phyloP scores from a whole-genome alignment of 768 basidiomycete species.

The Phylloporus rhodoxanthus region DNA sequence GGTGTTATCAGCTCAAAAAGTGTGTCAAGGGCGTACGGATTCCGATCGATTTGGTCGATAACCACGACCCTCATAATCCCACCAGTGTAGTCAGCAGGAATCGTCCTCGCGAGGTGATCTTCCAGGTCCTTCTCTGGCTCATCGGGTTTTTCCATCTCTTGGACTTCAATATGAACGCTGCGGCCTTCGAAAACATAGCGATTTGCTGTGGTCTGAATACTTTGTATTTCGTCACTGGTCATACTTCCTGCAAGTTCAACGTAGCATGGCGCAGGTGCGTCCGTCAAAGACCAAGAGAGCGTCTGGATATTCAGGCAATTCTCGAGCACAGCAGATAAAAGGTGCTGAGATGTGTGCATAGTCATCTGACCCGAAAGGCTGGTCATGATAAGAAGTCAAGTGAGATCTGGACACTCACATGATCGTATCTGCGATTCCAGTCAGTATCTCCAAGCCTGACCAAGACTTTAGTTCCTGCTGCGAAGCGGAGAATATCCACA shows the following conservation, averaged over 20 bases:
- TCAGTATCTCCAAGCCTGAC: conserved; percentile 55
- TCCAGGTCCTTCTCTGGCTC: conserved; percentile 29
- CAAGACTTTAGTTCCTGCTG: conserved; percentile 45
- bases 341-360: conserved; percentile 81
- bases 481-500: conserved; percentile 43
- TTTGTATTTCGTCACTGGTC: conserved; percentile 53
- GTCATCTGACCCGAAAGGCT: conserved; percentile 48
- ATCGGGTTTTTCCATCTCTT: conserved; percentile 48
- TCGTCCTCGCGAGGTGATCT: conserved; percentile 45
- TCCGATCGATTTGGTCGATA: conserved; percentile 78
- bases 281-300: conserved; percentile 75
- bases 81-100: conserved; percentile 71
- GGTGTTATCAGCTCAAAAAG: conserved; percentile 6
- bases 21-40: conserved; percentile 47
- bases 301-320: conserved; percentile 58
- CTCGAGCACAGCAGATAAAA: conserved; percentile 77
- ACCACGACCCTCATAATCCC: conserved; percentile 73
- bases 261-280: conserved; percentile 64
- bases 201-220: conserved; percentile 62
- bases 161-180: conserved; percentile 66
- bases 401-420: conserved; percentile 41
- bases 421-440: conserved; percentile 63
- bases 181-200: conserved; percentile 64
- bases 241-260: conserved; percentile 71
- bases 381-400: neutral